Evolutionary conservation across 1,139 yeast species (phyloP), one percentile per base, ranked within the genome.

Genomic region (Candida dubliniensis): DNA sequence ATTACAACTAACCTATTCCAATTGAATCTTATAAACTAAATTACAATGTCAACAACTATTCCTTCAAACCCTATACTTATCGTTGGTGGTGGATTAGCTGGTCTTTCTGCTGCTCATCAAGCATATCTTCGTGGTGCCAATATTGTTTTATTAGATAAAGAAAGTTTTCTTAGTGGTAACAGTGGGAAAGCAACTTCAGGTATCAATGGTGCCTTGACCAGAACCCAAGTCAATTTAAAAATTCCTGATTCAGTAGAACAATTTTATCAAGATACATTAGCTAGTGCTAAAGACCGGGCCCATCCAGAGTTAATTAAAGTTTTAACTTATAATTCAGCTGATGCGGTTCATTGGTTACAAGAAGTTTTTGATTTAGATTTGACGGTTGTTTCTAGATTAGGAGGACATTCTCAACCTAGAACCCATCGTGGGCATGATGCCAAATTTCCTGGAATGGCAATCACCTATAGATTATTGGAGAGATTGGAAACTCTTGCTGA

Each of bases 161-260:
- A 78, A 42, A 74, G 80, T 11, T 78, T 79, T 52, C 67, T 84
- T 34, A 87, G 91, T 45, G 95, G 95, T 4, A 87, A 86, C 58
- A 83, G 91, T 33, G 82, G 87, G 25, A 84, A 85, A 60, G 95
- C 95, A 1, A 84, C 91, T 0, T 81, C 88, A 15, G 95, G 96
- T 23, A 87, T 87, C 54, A 87, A 85, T 60, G 96, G 93, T 14
- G 82, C 88, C 1, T 67, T 75, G 31, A 83, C 95, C 0, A 59
- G 77, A 14, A 77, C 89, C 1, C 93, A 87, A 58, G 65, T 71
- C 18, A 56, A 66, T 24, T 63, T 74, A 34, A 60, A 69, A 4
- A 75, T 84, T 35, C 57, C 61, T 15, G 95, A 87, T 57, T 69
- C 82, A 2, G 77, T 77, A 2, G 79, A 78, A 31, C 67, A 70